Percentiles rank a stretch among this genome's conserved stretches.
These are phyloP conservation scores for Cryptococcus floricola DNA, from an alignment of 1,284 basidiomycete species.

Conservation along the genomic window DNA sequence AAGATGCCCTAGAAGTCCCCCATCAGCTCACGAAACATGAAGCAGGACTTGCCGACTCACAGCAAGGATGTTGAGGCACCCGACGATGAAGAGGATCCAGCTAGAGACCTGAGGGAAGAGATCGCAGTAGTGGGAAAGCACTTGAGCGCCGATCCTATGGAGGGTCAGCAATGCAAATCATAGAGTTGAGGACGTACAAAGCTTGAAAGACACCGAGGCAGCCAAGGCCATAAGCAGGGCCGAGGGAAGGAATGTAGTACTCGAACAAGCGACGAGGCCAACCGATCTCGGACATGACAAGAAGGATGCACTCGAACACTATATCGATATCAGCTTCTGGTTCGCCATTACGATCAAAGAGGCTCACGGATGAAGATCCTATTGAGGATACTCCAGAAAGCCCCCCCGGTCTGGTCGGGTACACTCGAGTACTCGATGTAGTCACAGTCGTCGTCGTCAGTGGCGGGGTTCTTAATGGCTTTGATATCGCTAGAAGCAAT, in stretches of 20 bases:
- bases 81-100: constrained; percentile 79
- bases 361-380: constrained; percentile 63
- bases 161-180: not conserved
- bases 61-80: constrained; percentile 73
- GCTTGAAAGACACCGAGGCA: constrained; percentile 76
- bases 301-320: constrained; percentile 66
- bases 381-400: constrained; percentile 80
- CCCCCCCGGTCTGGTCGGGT: constrained; percentile 77
- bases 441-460: constrained; percentile 55
- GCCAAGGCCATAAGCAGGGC: constrained; percentile 71
- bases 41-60: constrained; percentile 41
- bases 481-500: constrained; percentile 58
- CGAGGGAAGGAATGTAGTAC: constrained; percentile 80
- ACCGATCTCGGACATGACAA: constrained; percentile 70
- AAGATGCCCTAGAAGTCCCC: constrained; percentile 34
- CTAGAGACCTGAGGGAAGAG: constrained; percentile 75
- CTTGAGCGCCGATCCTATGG: constrained; percentile 62
- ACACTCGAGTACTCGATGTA: constrained; percentile 70
- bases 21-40: not conserved
- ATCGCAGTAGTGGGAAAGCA: constrained; percentile 74
- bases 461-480: constrained; percentile 50
- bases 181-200: constrained; percentile 54
- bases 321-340: not conserved
- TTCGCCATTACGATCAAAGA: not conserved
- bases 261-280: constrained; percentile 71